Base-by-base conservation (phyloP, 176 grass and related monocot genomes). In the Eragrostis nindensis region DNA sequence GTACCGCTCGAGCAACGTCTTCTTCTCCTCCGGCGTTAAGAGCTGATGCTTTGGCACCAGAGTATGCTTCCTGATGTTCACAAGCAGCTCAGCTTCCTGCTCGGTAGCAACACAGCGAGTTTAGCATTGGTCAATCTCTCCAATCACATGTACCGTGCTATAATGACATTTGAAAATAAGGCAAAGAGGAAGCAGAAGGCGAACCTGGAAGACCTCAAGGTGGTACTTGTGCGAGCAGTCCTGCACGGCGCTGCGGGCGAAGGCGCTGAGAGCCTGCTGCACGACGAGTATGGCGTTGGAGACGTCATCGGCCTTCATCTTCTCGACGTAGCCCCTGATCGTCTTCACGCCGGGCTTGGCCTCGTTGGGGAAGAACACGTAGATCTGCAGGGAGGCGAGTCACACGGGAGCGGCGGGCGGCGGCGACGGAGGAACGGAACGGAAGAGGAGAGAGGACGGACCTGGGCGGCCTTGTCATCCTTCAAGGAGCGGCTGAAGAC, bases 1-100 rank as follows among this genome's bases (percentile, higher is more conserved):
- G 71, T 99, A 95, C 27, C 87, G 87, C 48, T 87, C 88, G 15
- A 99, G 68, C 49, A 99, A 79, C 12, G 79, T 83, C 81, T 90
- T 99, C 86, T 99, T 99, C 36, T 99, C 82, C 18, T 90, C 82
- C 0, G 44, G 11, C 24, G 82, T 86, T 40, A 99, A 77, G 48
- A 95, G 44, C 78, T 83, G 84, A 45, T 99, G 96, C 19, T 99
- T 82, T 9, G 92, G 92, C 40, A 99, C 88, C 19, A 99, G 86
- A 3, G 69, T 71, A 43, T 99, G 96, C 1, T 95, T 67, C 68
- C 91, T 93, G 68, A 98, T 98, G 83, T 98, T 98, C 45, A 95
- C 89, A 68, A 98, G 87, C 66, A 98, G 88, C 79, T 98, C 96
- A 14, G 86, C 64, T 80, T 95, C 96, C 92, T 98, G 84, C 43